Conservation (phyloP, 1,284 basidiomycete genomes). For the Microbotryomycetes sp. region DNA sequence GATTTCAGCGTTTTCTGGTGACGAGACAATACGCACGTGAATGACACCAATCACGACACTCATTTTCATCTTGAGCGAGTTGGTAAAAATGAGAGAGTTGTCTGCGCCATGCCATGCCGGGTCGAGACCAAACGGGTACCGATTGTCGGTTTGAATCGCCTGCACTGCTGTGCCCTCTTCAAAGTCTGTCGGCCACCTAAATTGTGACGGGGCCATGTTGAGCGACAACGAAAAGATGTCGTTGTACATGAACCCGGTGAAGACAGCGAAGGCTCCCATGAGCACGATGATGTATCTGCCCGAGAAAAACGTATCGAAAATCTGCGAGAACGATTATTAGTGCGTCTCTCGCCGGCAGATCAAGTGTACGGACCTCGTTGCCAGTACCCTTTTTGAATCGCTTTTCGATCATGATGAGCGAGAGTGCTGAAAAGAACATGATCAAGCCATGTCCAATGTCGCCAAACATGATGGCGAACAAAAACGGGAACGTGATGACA, state of each 20-base stretch:
- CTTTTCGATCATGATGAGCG: constrained; percentile 80
- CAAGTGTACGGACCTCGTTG: constrained; percentile 50
- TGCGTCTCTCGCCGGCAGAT: constrained; percentile 2
- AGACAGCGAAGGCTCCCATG: constrained; percentile 69
- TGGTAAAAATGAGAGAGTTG: constrained; percentile 88
- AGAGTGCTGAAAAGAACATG: constrained; percentile 65
- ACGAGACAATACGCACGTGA: constrained; percentile 57
- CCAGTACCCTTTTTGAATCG: constrained; percentile 70
- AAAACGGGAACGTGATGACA: constrained; percentile 58
- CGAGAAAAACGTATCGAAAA: constrained; percentile 83
- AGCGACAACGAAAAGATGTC: constrained; percentile 95
- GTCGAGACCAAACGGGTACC: constrained; percentile 91
- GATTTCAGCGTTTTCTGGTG: constrained; percentile 11
- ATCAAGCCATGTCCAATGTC: constrained; percentile 94
- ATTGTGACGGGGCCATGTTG: constrained; percentile 80
- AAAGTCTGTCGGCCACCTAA: constrained; percentile 60
- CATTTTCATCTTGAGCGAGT: constrained; percentile 99
- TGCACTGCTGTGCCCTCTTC: constrained; percentile 47
- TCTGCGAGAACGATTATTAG: constrained; percentile 46
- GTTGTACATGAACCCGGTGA: constrained; percentile 97
- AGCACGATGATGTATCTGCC: constrained; percentile 82
- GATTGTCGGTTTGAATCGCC: constrained; percentile 56
- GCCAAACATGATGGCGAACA: constrained; percentile 99
- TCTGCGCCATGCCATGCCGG: constrained; percentile 92
- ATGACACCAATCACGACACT: constrained; percentile 93